phyloP scores from a whole-genome alignment of 202 grass and related monocot species.

The Saccharum hybrid region DNA sequence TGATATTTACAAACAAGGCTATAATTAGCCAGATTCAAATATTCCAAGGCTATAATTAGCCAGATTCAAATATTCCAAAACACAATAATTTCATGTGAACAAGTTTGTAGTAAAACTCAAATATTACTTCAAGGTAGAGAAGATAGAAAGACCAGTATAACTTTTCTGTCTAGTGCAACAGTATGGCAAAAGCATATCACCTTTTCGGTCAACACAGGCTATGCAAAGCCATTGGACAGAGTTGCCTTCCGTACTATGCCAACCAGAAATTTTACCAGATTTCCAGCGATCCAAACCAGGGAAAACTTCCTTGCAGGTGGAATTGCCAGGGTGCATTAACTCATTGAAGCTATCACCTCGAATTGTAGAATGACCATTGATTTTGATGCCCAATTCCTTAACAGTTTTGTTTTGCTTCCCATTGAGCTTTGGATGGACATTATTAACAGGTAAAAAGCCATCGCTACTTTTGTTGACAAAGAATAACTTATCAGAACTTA shows the following conservation, averaged over 20 bases:
- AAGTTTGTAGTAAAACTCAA: constrained; percentile 21
- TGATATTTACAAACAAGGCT: neutral
- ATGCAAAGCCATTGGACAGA: constrained; percentile 92
- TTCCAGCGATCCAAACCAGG: constrained; percentile 91
- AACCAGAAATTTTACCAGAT: constrained; percentile 78
- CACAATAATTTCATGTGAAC: constrained; percentile 12
- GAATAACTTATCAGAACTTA: constrained; percentile 53
- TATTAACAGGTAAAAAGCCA: constrained; percentile 63
- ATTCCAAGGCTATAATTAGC: neutral
- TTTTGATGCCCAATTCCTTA: constrained; percentile 68
- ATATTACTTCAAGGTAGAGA: constrained; percentile 8
- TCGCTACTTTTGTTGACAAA: constrained; percentile 50
- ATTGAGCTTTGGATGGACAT: constrained; percentile 65
- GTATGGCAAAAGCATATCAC: constrained; percentile 45
- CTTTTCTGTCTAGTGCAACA: constrained; percentile 27
- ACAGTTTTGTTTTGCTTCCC: constrained; percentile 73
- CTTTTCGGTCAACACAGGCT: constrained; percentile 83
- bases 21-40: no score
- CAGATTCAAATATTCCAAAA: constrained; percentile 9
- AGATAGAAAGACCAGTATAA: neutral
- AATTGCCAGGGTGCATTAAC: constrained; percentile 53
- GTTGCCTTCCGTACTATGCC: constrained; percentile 82
- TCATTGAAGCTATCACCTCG: constrained; percentile 51
- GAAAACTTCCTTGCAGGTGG: constrained; percentile 63
- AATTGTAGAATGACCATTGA: constrained; percentile 74